Evolutionary conservation across 352 stramenopile species (phyloP), one percentile per base, ranked within the genome.

Genomic region (Globisporangium alternatum): DNA sequence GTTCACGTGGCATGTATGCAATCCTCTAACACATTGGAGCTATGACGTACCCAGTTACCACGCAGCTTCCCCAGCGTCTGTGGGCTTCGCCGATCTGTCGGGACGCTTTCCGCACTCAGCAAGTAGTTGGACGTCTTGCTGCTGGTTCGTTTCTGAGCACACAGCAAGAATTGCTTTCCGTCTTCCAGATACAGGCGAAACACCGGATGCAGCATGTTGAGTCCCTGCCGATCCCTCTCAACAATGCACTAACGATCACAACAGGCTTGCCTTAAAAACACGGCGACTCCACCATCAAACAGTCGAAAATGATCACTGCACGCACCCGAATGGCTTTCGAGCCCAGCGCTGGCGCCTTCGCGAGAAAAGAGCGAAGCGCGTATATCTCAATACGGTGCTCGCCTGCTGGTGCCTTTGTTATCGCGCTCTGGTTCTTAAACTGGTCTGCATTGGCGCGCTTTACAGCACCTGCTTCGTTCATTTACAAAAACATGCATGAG

Each of bases 71-170:
- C 80, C 5, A 89, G 65, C 21, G 77, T 77, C 45, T 84, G 66
- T 2, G 66, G 60, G 12, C 69, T 82, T 0, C 71, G 73, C 10
- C 80, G 72, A 44, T 74, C 74, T 0, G 64, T 72, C 0, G 78
- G 69, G 0, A 68, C 53, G 39, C 70, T 60, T 39, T 86, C 72
- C 67, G 88, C 76, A 0, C 74, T 83, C 51, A 91, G 51, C 55
- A 91, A 55, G 57, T 89, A 89, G 64, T 87, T 86, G 35, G 78
- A 78, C 3, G 76, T 88, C 67, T 79, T 88, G 71, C 65, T 87
- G 21, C 60, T 70, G 12, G 61, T 60, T 57, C 79, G 72, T 72
- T 86, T 88, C 53, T 89, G 77, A 1, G 74, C 75, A 22, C 70
- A 77, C 28, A 88, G 47, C 21, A 88, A 60, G 48, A 86, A 86